These are phyloP conservation scores for Hyphopichia khmerensis DNA, from an alignment of 1,139 yeast species.

Conservation along the genomic window DNA sequence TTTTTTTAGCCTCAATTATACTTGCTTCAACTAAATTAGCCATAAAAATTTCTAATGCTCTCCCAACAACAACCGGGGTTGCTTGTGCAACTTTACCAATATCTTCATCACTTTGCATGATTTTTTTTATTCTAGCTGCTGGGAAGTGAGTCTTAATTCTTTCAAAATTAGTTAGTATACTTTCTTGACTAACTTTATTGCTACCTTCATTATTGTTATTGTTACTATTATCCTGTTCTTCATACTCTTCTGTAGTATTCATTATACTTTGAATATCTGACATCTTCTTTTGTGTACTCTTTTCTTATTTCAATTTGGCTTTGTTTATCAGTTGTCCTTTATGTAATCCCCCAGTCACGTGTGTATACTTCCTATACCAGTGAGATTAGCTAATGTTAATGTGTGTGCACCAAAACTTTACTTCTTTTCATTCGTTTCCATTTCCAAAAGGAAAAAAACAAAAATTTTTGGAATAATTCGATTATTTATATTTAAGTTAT, in stretches of 20 bases:
- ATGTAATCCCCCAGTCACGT: no score
- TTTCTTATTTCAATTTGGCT: no score
- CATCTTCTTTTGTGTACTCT: slow-evolving; percentile 6
- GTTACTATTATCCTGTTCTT: neutral
- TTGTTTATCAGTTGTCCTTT: no score
- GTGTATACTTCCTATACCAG: no score
- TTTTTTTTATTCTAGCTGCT: slow-evolving; percentile 91
- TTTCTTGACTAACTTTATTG: slow-evolving; percentile 24
- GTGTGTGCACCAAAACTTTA: no score
- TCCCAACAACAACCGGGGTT: slow-evolving; percentile 93
- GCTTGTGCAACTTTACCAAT: slow-evolving; percentile 99
- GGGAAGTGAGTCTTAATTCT: slow-evolving; percentile 92
- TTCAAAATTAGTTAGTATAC: slow-evolving; percentile 37
- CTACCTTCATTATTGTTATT: slow-evolving; percentile 4
- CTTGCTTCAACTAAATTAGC: slow-evolving; percentile 86
- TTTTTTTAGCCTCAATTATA: slow-evolving; percentile 70
- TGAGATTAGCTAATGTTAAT: no score
- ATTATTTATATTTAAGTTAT: no score
- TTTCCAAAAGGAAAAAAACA: neutral
- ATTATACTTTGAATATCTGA: slow-evolving; percentile 12
- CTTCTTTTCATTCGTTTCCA: no score
- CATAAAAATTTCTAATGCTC: slow-evolving; percentile 90
- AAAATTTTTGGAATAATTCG: neutral
- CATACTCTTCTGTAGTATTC: slow-evolving; percentile 7
- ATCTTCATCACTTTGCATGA: slow-evolving; percentile 98